These are phyloP conservation scores for Zoysia japonica DNA, from an alignment of 176 grass and related monocot species.

Conservation along the genomic window DNA sequence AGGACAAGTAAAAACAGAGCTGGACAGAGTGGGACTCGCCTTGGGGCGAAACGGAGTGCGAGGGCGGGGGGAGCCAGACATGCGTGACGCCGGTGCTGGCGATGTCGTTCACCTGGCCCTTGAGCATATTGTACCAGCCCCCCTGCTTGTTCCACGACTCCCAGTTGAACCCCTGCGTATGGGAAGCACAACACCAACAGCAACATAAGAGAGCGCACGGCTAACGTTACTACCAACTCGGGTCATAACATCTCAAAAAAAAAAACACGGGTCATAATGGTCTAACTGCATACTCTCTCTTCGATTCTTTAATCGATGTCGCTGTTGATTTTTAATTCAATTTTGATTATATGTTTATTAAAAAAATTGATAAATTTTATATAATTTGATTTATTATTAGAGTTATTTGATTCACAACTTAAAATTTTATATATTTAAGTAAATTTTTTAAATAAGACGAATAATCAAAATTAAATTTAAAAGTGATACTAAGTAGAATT, in stretches of 20 bases:
- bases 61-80: conserved; percentile 82
- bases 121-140: conserved; percentile 69
- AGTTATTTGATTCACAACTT: too few species aligned
- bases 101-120: conserved; percentile 49
- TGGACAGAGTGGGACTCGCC: neutral
- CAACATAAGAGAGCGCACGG: neutral
- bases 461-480: too few species aligned
- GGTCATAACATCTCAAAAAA: too few species aligned
- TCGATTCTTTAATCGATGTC: too few species aligned
- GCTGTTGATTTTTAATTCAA: too few species aligned
- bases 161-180: conserved; percentile 75
- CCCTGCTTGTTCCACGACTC: conserved; percentile 83
- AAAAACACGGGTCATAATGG: too few species aligned
- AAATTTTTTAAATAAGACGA: too few species aligned
- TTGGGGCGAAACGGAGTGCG: conserved; percentile 72
- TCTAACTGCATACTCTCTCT: too few species aligned
- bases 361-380: too few species aligned
- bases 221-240: neutral
- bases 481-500: neutral
- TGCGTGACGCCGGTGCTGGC: conserved; percentile 58
- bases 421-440: too few species aligned
- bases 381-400: too few species aligned
- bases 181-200: neutral
- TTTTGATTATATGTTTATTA: too few species aligned
- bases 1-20: neutral